A percentile compares a stretch with the other conserved stretches of the same genome.
phyloP scores from a whole-genome alignment of 441 rosid species.

The Gossypium davidsonii region DNA sequence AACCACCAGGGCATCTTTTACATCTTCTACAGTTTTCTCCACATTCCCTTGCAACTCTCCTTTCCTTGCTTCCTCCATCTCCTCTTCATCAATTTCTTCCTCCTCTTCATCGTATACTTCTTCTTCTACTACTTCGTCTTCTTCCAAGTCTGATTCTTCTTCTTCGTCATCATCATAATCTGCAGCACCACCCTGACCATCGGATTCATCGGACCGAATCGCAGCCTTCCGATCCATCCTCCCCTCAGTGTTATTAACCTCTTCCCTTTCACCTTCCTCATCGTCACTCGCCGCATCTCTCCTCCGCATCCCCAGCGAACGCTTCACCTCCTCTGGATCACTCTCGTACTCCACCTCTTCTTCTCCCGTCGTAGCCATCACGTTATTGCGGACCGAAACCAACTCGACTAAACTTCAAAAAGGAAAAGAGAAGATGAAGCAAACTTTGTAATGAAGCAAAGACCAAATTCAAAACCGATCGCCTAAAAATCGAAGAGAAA shows the following conservation, averaged over 20 bases:
- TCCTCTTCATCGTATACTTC: constrained; percentile 36
- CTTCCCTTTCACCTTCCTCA: constrained; percentile 45
- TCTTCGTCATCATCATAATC: constrained; percentile 59
- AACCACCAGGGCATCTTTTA: constrained; percentile 14
- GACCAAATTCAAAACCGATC: constrained; percentile 7
- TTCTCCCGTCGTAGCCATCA: constrained; percentile 43
- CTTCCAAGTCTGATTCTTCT: constrained; percentile 37
- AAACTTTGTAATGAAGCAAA: constrained; percentile 10
- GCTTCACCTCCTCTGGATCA: constrained; percentile 81
- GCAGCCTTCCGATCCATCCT: constrained; percentile 33
- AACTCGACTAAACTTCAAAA: not conserved
- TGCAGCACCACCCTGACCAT: constrained; percentile 57
- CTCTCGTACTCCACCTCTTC: constrained; percentile 81
- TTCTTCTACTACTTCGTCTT: constrained; percentile 25
- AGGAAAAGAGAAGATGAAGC: not conserved
- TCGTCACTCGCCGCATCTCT: constrained; percentile 88
- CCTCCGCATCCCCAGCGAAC: constrained; percentile 58
- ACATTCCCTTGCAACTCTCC: constrained; percentile 3
- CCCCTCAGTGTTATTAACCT: constrained; percentile 20
- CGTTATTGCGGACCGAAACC: constrained; percentile 15
- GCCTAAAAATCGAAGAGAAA: constrained; percentile 5
- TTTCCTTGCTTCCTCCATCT: not conserved
- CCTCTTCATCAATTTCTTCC: constrained; percentile 27
- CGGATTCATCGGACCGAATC: constrained; percentile 62
- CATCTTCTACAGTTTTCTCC: constrained; percentile 9